These are phyloP conservation scores for Trametes coccinea DNA, from an alignment of 768 basidiomycete genomes.

Conservation along the genomic window DNA sequence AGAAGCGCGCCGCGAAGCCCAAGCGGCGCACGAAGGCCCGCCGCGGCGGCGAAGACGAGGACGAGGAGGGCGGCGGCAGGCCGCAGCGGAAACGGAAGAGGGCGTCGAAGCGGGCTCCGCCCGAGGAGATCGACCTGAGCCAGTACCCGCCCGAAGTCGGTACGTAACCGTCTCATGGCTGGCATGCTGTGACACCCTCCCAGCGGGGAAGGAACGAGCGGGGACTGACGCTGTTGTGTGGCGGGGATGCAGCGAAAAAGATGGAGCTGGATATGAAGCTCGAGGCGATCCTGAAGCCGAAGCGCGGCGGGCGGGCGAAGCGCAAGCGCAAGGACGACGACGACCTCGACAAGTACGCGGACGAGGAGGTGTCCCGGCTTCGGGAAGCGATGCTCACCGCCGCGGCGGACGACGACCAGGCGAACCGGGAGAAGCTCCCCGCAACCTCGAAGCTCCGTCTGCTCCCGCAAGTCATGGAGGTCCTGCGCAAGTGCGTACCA, in stretches of 20 bases:
- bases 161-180: constrained; percentile 31
- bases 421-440: constrained; percentile 78
- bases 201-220: no score
- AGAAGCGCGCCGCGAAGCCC: constrained; percentile 24
- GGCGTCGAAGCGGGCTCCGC: constrained; percentile 39
- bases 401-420: constrained; percentile 78
- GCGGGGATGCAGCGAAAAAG: constrained; percentile 59
- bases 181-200: neutral
- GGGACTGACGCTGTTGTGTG: neutral
- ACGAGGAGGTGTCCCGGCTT: constrained; percentile 89
- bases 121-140: constrained; percentile 62
- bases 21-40: constrained; percentile 23
- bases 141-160: constrained; percentile 80
- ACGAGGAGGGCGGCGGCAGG: constrained; percentile 30
- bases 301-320: constrained; percentile 62
- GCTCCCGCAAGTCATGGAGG: constrained; percentile 88
- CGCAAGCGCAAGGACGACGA: constrained; percentile 79
- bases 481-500: constrained; percentile 80
- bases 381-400: constrained; percentile 86
- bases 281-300: constrained; percentile 84
- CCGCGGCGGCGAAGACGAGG: constrained; percentile 32
- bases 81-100: constrained; percentile 55
- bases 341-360: constrained; percentile 84
- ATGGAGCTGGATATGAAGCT: constrained; percentile 79
- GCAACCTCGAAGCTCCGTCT: constrained; percentile 83